Percentiles rank a stretch among this genome's conserved stretches.
Conservation (phyloP, 345 rosid species). For the Linum trigynum region DNA sequence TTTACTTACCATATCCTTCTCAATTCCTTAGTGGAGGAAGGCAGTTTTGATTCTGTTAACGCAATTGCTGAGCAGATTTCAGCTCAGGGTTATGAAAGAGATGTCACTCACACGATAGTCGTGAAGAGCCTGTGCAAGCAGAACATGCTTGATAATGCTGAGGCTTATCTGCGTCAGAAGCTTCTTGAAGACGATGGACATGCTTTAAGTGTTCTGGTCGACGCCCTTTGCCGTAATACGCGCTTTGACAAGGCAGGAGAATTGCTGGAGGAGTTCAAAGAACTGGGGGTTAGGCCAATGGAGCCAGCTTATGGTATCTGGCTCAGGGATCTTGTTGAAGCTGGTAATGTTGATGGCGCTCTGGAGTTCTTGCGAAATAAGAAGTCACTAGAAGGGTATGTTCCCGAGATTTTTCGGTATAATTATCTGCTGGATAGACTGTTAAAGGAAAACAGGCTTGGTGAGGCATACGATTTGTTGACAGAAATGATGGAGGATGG, state of each 20-base stretch:
- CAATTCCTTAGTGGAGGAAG: conserved; percentile 63
- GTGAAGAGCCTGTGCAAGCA: conserved; percentile 58
- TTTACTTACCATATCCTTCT: conserved; percentile 55
- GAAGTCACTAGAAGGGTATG: conserved; percentile 38
- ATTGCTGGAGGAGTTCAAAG: conserved; percentile 45
- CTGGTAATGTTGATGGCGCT: conserved; percentile 39
- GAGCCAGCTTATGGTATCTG: conserved; percentile 52
- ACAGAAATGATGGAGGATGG: conserved; percentile 54
- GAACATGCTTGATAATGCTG: conserved; percentile 47
- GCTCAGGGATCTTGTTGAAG: conserved; percentile 41
- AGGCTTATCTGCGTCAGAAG: conserved; percentile 35
- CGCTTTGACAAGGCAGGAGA: conserved; percentile 41
- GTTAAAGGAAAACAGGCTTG: conserved; percentile 44
- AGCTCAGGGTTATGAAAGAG: conserved; percentile 33
- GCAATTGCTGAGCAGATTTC: conserved; percentile 48
- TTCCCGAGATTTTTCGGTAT: conserved; percentile 48
- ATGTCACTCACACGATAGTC: conserved; percentile 41
- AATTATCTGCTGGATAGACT: conserved; percentile 48
- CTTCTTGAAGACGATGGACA: conserved; percentile 16
- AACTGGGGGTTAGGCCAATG: conserved; percentile 28
- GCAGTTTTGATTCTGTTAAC: conserved; percentile 39
- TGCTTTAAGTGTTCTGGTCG: conserved; percentile 33
- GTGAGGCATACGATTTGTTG: conserved; percentile 53
- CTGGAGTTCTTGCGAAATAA: conserved; percentile 45
- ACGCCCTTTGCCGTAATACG: conserved; percentile 37